phyloP scores from a whole-genome alignment of 495 filamentous ascomycete genomes.

The Pyronema domesticum region DNA sequence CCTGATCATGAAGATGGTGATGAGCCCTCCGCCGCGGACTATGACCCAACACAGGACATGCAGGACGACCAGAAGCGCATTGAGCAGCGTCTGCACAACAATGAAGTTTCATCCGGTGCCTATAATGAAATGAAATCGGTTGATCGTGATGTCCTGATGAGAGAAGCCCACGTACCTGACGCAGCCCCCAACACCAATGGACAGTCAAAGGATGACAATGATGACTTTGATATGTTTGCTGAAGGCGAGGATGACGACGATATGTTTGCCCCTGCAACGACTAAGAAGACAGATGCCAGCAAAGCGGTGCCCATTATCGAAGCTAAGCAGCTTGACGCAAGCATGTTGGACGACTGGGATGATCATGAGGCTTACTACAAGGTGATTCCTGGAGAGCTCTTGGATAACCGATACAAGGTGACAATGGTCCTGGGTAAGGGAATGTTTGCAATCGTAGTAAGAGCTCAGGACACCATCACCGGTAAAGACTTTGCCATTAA shows the following conservation, averaged over 20 bases:
- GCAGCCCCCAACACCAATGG: conserved; percentile 24
- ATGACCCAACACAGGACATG: conserved; percentile 88
- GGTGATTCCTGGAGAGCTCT: conserved; percentile 69
- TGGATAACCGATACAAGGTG: conserved; percentile 75
- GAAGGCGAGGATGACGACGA: conserved; percentile 75
- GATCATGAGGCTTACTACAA: conserved; percentile 93
- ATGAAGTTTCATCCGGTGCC: conserved; percentile 37
- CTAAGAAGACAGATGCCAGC: conserved; percentile 22
- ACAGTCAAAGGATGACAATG: conserved; percentile 35
- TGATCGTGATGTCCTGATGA: conserved; percentile 39
- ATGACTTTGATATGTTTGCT: conserved; percentile 88
- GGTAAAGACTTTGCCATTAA: conserved; percentile 70
- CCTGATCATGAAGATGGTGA: conserved; percentile 46
- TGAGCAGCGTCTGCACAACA: conserved; percentile 37
- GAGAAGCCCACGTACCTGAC: conserved; percentile 27
- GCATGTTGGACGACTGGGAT: conserved; percentile 83
- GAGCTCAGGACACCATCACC: conserved; percentile 61
- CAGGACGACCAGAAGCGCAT: conserved; percentile 65
- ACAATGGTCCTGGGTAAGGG: conserved; percentile 77
- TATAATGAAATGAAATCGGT: conserved; percentile 44
- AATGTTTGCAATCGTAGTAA: conserved; percentile 91
- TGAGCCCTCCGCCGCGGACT: conserved; percentile 83
- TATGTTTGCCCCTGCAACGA: conserved; percentile 55
- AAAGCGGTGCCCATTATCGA: conserved; percentile 33
- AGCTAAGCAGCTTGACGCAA: conserved; percentile 51